Evolutionary conservation across 495 filamentous ascomycete species (phyloP), one percentile per base, ranked within the genome.

Genomic region (Aspergillus coremiiformis): DNA sequence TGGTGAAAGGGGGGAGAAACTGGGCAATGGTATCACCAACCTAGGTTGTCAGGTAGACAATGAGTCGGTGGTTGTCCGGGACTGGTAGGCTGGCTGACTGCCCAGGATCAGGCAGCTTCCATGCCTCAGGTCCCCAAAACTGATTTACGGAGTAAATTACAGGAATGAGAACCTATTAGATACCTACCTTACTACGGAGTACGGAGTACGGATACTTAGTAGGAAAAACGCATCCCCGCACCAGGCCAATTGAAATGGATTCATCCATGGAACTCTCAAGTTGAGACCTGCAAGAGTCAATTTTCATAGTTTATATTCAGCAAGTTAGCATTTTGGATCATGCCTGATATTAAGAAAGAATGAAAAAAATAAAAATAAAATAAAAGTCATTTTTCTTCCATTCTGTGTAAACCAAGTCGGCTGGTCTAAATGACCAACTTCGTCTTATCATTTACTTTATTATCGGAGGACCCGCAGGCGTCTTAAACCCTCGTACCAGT

Each of bases 21-120:
- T 12, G 5, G 12, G 21, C 22, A 19, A 11, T 23, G 32, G 48
- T 51, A 51, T 41, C 37, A 41, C 37, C 37, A 41, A n/a, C n/a
- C n/a, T n/a, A n/a, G n/a, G n/a, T n/a, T n/a, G 37, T 41, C 37
- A 41, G 37, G 37, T 41, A 41, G 37, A 41, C 37, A 41, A 41
- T 41, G 37, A 41, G 17, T 41, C 37, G 37, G 37, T 41, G 37
- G 37, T 41, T 41, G 37, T 41, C 37, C 37, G 37, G 37, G 21
- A 17, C n/a, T 17, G n/a, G 37, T 41, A 41, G 37, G 37, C 17
- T 41, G 37, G 21, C 37, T 17, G n/a, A n/a, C n/a, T n/a, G n/a
- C n/a, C n/a, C n/a, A n/a, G n/a, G n/a, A 45, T 52, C 50, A 33
- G 50, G 50, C 50, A 52, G 50, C 50, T n/a, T n/a, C n/a, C n/a